Conservation (phyloP, 768 basidiomycete species). For the Xerocomellus intermedius region DNA sequence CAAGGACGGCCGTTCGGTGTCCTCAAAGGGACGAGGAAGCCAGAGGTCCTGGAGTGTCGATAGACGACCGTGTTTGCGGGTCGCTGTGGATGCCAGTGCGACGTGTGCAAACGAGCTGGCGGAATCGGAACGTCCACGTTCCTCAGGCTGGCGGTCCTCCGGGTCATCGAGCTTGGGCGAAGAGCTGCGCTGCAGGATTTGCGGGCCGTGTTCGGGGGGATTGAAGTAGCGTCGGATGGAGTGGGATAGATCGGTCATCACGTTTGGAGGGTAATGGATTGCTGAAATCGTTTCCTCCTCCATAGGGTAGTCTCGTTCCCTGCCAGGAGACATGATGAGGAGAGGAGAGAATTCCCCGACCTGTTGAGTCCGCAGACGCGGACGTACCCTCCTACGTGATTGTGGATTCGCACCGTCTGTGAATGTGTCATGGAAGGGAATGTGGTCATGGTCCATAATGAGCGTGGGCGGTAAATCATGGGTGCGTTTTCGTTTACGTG, state of each 20-base stretch:
- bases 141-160: neutral
- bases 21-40: conserved; percentile 23
- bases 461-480: neutral
- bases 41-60: conserved; percentile 16
- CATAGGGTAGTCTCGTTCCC: neutral
- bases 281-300: conserved; percentile 6
- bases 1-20: neutral
- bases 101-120: conserved; percentile 16
- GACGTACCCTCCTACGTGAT: conserved; percentile 4
- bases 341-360: conserved; percentile 25
- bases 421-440: neutral
- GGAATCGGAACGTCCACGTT: conserved; percentile 12
- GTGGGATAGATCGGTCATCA: neutral
- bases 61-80: conserved; percentile 1
- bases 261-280: neutral
- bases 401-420: neutral
- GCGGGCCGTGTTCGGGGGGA: neutral
- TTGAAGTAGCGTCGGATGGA: conserved; percentile 2
- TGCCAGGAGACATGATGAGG: conserved; percentile 15
- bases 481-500: conserved; percentile 21
- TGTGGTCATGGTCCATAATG: neutral
- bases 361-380: conserved; percentile 1
- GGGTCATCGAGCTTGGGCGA: neutral
- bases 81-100: conserved; percentile 11
- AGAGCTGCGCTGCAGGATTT: neutral